phyloP scores from a whole-genome alignment of 2,329 filamentous ascomycete genomes.

The Lizonia empirigonia region DNA sequence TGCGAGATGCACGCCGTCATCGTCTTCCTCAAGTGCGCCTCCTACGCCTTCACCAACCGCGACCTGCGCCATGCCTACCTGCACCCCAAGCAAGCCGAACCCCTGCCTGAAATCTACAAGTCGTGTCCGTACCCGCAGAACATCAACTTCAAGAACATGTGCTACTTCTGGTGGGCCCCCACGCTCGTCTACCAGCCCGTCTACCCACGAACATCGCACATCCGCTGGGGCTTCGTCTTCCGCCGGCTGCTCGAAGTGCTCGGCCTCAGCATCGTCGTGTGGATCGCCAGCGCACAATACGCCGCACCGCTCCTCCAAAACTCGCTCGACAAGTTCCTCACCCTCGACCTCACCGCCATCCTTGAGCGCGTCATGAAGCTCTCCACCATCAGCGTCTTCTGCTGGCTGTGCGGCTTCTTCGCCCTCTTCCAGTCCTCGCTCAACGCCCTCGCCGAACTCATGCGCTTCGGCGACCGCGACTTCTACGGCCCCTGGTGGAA shows the following conservation, averaged over 20 bases:
- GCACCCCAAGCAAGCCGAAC: constrained; percentile 72
- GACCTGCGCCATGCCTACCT: constrained; percentile 91
- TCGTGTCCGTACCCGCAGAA: constrained; percentile 88
- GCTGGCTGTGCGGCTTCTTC: constrained; percentile 98
- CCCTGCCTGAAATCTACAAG: constrained; percentile 80
- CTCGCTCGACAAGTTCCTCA: constrained; percentile 84
- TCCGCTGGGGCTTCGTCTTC: constrained; percentile 85
- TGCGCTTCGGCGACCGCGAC: constrained; percentile 86
- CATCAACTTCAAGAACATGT: constrained; percentile 84
- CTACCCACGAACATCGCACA: constrained; percentile 81
- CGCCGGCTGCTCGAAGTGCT: constrained; percentile 82
- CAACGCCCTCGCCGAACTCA: constrained; percentile 88
- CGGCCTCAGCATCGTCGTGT: constrained; percentile 85
- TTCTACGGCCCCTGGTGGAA: constrained; percentile 99
- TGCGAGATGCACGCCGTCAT: constrained; percentile 91
- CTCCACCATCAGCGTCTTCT: constrained; percentile 90
- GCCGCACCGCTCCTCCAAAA: constrained; percentile 88
- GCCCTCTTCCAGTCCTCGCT: constrained; percentile 92
- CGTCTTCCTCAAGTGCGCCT: constrained; percentile 94
- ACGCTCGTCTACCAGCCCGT: constrained; percentile 96
- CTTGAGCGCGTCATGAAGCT: constrained; percentile 91
- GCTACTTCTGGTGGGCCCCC: constrained; percentile 98
- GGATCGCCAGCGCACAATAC: constrained; percentile 94
- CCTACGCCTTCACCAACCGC: constrained; percentile 95
- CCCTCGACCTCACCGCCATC: constrained; percentile 79